Evolutionary conservation across 2,329 filamentous ascomycete genomes (phyloP).

Genomic region (Proliferodiscus dingleyae): DNA sequence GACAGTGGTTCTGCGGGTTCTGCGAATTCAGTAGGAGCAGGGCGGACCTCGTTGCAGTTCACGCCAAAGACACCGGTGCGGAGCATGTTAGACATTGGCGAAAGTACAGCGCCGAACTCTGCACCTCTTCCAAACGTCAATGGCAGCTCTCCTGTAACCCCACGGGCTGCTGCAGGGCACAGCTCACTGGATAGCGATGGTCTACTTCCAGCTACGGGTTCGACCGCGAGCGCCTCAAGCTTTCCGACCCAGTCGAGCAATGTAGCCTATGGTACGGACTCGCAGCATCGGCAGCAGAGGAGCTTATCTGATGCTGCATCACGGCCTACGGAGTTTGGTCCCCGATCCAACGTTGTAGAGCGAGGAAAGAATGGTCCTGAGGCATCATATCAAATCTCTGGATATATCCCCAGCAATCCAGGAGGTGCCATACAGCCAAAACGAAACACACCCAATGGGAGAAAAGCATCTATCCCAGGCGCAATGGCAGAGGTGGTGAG

Average conservation of each 20-base stretch:
- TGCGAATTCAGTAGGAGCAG: slow-evolving; percentile 31
- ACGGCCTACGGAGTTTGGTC: slow-evolving; percentile 45
- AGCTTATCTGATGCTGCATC: slow-evolving; percentile 52
- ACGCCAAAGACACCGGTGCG: slow-evolving; percentile 61
- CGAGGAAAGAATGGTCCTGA: slow-evolving; percentile 38
- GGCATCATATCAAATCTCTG: slow-evolving; percentile 56
- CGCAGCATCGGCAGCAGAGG: slow-evolving; percentile 27
- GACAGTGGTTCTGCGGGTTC: slow-evolving; percentile 29
- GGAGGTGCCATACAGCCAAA: slow-evolving; percentile 40
- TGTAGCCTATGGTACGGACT: slow-evolving; percentile 29
- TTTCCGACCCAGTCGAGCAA: slow-evolving; percentile 42
- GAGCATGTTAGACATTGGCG: slow-evolving; percentile 46
- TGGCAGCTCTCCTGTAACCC: slow-evolving; percentile 32
- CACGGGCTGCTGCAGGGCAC: slow-evolving; percentile 45
- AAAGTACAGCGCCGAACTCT: slow-evolving; percentile 20
- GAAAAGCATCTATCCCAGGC: slow-evolving; percentile 31
- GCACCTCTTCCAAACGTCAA: slow-evolving; percentile 27
- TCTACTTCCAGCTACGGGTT: slow-evolving; percentile 27
- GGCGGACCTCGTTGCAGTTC: slow-evolving; percentile 50
- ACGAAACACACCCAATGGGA: slow-evolving; percentile 45
- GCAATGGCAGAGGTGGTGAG: slow-evolving; percentile 52
- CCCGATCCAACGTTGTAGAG: slow-evolving; percentile 29
- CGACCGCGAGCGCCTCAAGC: slow-evolving; percentile 41
- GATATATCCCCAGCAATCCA: slow-evolving; percentile 49
- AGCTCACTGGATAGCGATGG: slow-evolving; percentile 58